A percentile compares a stretch with the other conserved stretches of the same genome.
Evolutionary conservation across 352 stramenopile genomes (phyloP).

Genomic region (Phytophthora hybrid): DNA sequence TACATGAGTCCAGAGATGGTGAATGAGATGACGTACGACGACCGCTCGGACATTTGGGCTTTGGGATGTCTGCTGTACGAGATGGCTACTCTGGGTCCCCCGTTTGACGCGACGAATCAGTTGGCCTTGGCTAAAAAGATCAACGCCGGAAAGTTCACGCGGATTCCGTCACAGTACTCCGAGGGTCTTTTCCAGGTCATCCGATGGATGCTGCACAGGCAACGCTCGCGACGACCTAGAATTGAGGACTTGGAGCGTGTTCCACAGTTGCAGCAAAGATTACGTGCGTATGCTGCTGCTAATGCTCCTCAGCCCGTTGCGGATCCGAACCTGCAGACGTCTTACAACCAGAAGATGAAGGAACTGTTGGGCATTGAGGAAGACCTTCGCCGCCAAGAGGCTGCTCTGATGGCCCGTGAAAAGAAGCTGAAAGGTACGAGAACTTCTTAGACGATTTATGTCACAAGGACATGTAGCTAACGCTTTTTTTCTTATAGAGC

Average conservation of each 20-base stretch:
- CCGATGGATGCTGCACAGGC: constrained; percentile 91
- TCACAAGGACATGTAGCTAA: background rate
- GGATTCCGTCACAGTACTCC: constrained; percentile 92
- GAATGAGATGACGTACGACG: constrained; percentile 94
- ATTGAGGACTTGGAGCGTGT: constrained; percentile 89
- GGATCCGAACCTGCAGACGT: constrained; percentile 80
- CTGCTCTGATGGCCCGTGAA: constrained; percentile 82
- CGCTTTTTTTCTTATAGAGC: constrained; percentile 44
- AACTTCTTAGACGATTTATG: background rate
- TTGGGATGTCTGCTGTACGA: constrained; percentile 93
- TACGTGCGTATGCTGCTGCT: constrained; percentile 79
- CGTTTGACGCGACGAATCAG: constrained; percentile 94
- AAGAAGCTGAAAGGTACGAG: constrained; percentile 83
- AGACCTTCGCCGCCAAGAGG: constrained; percentile 86
- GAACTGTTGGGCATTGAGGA: constrained; percentile 87
- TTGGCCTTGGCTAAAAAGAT: constrained; percentile 94
- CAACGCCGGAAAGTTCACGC: constrained; percentile 92
- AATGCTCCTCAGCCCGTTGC: constrained; percentile 45
- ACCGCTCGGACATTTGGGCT: constrained; percentile 93
- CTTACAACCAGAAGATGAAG: constrained; percentile 91
- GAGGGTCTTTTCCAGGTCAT: constrained; percentile 92
- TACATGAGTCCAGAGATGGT: constrained; percentile 95
- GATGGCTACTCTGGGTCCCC: constrained; percentile 88
- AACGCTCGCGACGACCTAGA: constrained; percentile 80
- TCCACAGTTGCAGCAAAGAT: constrained; percentile 80